Conservation (phyloP, 2,329 filamentous ascomycete genomes). For the Xylaria sp. region DNA sequence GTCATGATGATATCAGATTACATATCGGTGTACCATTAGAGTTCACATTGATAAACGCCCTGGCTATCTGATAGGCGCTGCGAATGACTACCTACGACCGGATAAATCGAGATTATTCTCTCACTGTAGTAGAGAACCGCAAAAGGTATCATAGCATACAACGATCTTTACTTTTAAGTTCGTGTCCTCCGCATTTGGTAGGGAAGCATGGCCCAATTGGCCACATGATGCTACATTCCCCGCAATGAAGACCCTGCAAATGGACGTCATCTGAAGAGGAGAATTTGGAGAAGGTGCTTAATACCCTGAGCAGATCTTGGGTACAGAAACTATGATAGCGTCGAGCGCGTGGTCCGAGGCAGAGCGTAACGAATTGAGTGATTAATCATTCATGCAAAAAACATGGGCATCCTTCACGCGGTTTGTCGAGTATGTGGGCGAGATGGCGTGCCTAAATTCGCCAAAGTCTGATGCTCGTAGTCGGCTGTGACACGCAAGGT, state of each 20-base stretch:
- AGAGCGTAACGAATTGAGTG: too few relatives aligned
- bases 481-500: too few relatives aligned
- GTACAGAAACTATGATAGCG: too few relatives aligned
- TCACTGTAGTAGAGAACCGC: not conserved
- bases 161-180: conserved; percentile 6
- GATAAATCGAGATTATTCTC: conserved; percentile 12
- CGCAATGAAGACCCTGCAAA: conserved; percentile 3
- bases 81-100: not conserved
- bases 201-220: conserved; percentile 7
- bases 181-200: conserved; percentile 4
- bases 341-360: too few relatives aligned
- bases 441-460: too few relatives aligned
- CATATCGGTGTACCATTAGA: conserved; percentile 1
- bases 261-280: conserved; percentile 7
- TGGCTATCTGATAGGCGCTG: not conserved
- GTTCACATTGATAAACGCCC: conserved; percentile 52
- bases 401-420: too few relatives aligned
- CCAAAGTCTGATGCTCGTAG: too few relatives aligned
- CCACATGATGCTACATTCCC: conserved; percentile 9
- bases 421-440: too few relatives aligned
- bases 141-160: not conserved
- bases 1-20: conserved; percentile 29
- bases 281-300: conserved; percentile 41
- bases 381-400: too few relatives aligned
- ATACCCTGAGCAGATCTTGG: not conserved